Evolutionary conservation across 306 rosid species (phyloP).

Genomic region (Gynostemma pentaphyllum): DNA sequence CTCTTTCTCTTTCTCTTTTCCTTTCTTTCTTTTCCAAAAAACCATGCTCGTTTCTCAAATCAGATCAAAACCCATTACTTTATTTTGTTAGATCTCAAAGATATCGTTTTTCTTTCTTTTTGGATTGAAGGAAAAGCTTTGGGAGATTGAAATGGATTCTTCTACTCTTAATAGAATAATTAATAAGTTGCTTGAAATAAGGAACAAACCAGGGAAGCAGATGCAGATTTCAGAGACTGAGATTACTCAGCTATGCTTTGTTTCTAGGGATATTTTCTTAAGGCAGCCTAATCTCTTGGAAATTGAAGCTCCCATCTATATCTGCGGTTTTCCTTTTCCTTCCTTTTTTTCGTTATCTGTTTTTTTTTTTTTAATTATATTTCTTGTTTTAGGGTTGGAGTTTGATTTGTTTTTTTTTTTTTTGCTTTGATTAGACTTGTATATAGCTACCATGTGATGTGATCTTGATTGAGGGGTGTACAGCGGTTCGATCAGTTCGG

Average conservation of each 20-base stretch:
- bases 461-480: too few species aligned
- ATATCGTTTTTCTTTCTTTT: background rate
- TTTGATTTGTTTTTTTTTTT: background rate
- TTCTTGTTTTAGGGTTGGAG: background rate
- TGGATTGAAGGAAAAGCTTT: background rate
- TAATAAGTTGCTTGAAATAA: conserved; percentile 50
- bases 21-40: background rate
- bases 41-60: conserved; percentile 14
- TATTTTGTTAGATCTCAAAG: conserved; percentile 14
- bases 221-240: conserved; percentile 63
- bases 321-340: conserved; percentile 51
- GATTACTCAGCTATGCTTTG: conserved; percentile 62
- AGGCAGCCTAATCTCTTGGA: conserved; percentile 79
- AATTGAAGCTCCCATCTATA: conserved; percentile 76
- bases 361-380: background rate
- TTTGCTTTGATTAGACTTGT: background rate
- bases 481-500: too few species aligned
- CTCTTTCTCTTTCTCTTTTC: background rate
- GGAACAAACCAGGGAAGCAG: conserved; percentile 60
- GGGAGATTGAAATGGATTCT: conserved; percentile 60
- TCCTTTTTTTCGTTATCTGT: background rate
- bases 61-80: conserved; percentile 15
- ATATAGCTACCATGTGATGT: background rate
- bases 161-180: conserved; percentile 55
- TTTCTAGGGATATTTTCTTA: conserved; percentile 50